Base-by-base conservation (phyloP, 306 rosid genomes). In the Sindora glabra region DNA sequence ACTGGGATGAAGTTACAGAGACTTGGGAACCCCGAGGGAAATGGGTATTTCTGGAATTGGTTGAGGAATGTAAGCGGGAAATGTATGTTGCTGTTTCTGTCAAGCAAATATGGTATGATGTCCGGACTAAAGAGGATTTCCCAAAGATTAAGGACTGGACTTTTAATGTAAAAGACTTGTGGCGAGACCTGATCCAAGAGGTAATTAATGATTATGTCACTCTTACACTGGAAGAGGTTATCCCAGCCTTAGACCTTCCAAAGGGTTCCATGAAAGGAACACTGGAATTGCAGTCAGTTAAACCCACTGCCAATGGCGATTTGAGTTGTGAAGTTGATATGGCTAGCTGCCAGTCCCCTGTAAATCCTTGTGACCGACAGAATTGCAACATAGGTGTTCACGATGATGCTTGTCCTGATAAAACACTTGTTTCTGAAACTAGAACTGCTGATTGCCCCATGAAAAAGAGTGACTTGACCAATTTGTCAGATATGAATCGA, bases 51-150 rank as follows among this genome's bases (percentile, higher is more conserved):
- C 90, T 89, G 50, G 94, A 92, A 59, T 63, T 86, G 77, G 9
- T 86, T 39, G 85, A 88, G 71, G 79, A 89, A 51, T 68, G 18
- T 63, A 79, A 83, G 68, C 66, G 21, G 36, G 67, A 49, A 10
- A 18, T 32, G 3, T 75, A 52, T 68, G 61, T 82, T 68, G 32
- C 78, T 12, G 89, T 82, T 58, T 92, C 99, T 0, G 38, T 65
- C 23, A 86, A 77, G 83, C 99, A 92, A 67, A 59, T 92, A 41
- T 92, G 99, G 99, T 92, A 83, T 61, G 99, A 86, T 12, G 46
- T 82, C 64, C 63, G 82, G 25, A 64, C 15, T 2, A 78, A 69
- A 65, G 18, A 41, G 21, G 84, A 45, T 14, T 89, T 86, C 54
- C 2, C 16, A 11, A 66, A 48, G 72, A 65, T 83, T 42, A 62